Base-by-base conservation (phyloP, 176 grass and related monocot genomes). In the Hyparrhenia diplandra region DNA sequence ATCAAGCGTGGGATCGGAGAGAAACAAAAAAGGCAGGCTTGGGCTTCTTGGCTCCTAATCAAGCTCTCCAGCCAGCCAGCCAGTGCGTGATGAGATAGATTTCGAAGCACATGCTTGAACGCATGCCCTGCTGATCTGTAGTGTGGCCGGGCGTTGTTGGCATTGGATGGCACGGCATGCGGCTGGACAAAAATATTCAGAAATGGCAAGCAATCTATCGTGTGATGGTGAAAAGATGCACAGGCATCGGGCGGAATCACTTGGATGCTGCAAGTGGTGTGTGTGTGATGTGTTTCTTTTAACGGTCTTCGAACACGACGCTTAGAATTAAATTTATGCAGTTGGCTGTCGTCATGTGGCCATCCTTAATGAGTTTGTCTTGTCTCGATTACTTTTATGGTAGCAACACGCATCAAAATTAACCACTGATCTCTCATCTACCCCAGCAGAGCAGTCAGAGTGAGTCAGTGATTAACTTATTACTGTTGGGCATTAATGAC, bases 81-180 rank as follows among this genome's bases (percentile, higher is more conserved):
- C 24, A 64, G 70, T 66, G 69, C 62, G 42, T 39, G 29, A 40
- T 13, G 2, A 9, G 31, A 37, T 42, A 66, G 67, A 73, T 79
- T 84, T 79, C 78, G 40, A 84, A 83, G 77, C 74, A 84, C 86
- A 67, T 88, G 74, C 68, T 8, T 39, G 86, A 79, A 74, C 81
- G 81, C 27, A 36, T 29, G 32, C 47, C 67, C n/a, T 25, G 54
- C n/a, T 58, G 52, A 2, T 1, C 12, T 9, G 39, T 4, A 5
- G 6, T 37, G 36, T 37, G 10, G 41, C 8, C 40, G 49, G 35
- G 34, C 65, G 14, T 41, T 81, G 78, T 24, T 49, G 73, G 72
- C 20, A 58, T 77, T 42, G 37, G 14, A 20, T 34, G 46, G 71
- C 76, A 49, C 32, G 42, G 28, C 59, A 79, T 65, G 60, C 6